Base-by-base conservation (phyloP, 148 eudicot species). In the Vaccinium myrtillus region DNA sequence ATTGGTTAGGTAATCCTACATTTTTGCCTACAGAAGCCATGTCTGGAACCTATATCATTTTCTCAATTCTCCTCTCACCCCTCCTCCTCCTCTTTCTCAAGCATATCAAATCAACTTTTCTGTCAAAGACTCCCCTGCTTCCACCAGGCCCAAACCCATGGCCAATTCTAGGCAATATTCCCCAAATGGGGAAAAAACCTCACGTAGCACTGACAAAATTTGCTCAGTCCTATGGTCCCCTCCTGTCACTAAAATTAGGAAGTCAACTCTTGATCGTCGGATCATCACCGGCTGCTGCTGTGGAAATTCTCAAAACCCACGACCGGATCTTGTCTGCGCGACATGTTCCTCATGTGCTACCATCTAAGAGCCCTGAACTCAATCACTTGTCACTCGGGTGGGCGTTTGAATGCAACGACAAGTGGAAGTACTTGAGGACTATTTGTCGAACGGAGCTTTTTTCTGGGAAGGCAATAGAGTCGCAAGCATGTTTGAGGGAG, bases 401-500 rank as follows among this genome's bases (percentile, higher is more conserved):
- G 77, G 46, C 46, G 0, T 43, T 43, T 43, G 46, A 43, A 43
- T 43, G 46, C 46, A 43, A 43, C 46, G 46, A 43, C 46, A 43
- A 43, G 3, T 86, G 88, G 88, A 88, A 77, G 78, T n/a, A 15
- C n/a, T n/a, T 88, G 5, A 59, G 87, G 4, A 25, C 77, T 2
- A n/a, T 86, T 2, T 83, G 75, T 23, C 56, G 80, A n/a, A 50
- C 81, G 2, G 81, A 88, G 84, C 81, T 88, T 2, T 82, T 86
- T 30, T 75, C 88, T 2, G 49, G 50, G 14, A 83, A 74, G 54
- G 83, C 75, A 4, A 3, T 83, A 23, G 84, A 83, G 23, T 51
- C 56, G 0, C 86, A 81, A 18, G 74, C 61, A 5, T 2, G 27
- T 7, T 1, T 83, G 59, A 88, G 88, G 77, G 85, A 83, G 83